A percentile compares a stretch with the other conserved stretches of the same genome.
phyloP scores from a whole-genome alignment of 2,329 filamentous ascomycete species.

The Sarocladium oryzae region DNA sequence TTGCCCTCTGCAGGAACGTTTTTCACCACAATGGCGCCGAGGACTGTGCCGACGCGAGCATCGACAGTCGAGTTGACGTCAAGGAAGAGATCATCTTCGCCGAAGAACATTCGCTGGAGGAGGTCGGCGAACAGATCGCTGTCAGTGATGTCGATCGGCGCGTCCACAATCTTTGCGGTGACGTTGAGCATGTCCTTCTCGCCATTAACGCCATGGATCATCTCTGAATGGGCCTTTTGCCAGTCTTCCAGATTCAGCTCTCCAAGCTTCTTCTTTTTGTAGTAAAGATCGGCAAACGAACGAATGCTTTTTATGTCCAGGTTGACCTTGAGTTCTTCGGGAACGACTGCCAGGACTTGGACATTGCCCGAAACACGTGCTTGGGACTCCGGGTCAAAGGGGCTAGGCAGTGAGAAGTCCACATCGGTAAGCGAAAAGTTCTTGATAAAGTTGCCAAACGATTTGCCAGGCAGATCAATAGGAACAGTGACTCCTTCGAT shows the following conservation, averaged over 20 bases:
- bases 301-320: conserved; percentile 71
- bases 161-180: conserved; percentile 67
- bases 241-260: conserved; percentile 72
- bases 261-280: conserved; percentile 71
- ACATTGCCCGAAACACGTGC: conserved; percentile 81
- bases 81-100: conserved; percentile 61
- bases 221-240: conserved; percentile 79
- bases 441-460: conserved; percentile 75
- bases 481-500: conserved; percentile 77
- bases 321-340: conserved; percentile 80
- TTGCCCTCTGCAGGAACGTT: conserved; percentile 79
- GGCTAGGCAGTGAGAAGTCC: conserved; percentile 77
- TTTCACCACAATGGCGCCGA: conserved; percentile 75
- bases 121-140: conserved; percentile 72
- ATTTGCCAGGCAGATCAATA: conserved; percentile 74
- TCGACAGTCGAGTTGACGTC: conserved; percentile 75
- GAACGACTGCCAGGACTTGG: conserved; percentile 69
- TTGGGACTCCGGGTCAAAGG: conserved; percentile 63
- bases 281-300: conserved; percentile 75
- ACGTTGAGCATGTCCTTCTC: conserved; percentile 63
- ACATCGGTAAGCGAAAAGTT: conserved; percentile 84
- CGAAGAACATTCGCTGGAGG: conserved; percentile 74
- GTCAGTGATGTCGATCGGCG: conserved; percentile 77
- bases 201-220: conserved; percentile 46
- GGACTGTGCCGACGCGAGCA: conserved; percentile 71